Base-by-base conservation (phyloP, 441 rosid genomes). In the Manihot esculenta region DNA sequence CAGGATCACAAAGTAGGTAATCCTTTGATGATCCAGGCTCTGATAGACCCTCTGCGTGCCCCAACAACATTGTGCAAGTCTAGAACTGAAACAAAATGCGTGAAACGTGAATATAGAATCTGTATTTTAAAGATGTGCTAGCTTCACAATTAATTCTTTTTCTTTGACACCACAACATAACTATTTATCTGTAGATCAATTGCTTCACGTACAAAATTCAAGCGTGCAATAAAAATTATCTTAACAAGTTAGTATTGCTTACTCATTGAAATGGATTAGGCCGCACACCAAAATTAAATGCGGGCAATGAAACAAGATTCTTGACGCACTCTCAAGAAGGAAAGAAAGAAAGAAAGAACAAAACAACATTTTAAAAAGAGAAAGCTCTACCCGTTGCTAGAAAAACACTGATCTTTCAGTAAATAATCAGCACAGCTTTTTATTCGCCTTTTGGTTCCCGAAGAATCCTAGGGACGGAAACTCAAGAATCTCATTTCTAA, bases 41-140 rank as follows among this genome's bases (percentile, higher is more conserved):
- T 5, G 88, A 83, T 33, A 86, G 35, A 60, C 81, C 81, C 7
- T 86, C 85, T 0, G 86, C 47, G 68, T 78, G 83, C 55, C 90
- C 95, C 82, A 79, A 75, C 72, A 86, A 72, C 90, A 87, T 87
- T 73, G 65, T 69, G 64, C 53, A 50, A 55, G 38, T 62, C 63
- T 61, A 76, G 67, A 74, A 61, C 75, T 64, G 74, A 24, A 50
- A 65, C 58, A 57, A 44, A 69, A 45, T 49, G 42, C 27, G 53
- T 4, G 63, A 57, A 69, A 66, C 24, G 65, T 50, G 54, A 68
- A 64, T 3, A 35, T 17, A 24, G 7, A 65, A 42, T 49, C 53
- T 42, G 14, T 26, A 54, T 14, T 47, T 9, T 6, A 42, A 45
- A 59, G 33, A 15, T 55, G 8, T n/a, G 24, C 51, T 44, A 24